Base-by-base conservation (phyloP, 2,329 filamentous ascomycete genomes). In the Paramyrothecium roridum region DNA sequence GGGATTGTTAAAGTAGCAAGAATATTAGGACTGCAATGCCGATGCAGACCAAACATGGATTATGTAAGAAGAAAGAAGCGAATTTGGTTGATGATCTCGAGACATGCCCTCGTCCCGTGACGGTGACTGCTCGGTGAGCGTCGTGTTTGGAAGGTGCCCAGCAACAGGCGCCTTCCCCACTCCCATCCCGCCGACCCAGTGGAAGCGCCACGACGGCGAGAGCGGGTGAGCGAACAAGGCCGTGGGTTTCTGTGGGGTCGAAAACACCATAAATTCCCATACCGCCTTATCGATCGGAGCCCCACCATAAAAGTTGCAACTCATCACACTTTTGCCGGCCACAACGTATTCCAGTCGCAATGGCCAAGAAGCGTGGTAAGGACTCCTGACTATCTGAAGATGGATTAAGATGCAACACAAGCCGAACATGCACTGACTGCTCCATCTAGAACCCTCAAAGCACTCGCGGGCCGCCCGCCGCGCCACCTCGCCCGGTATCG, bases 381-480 rank as follows among this genome's bases (percentile, higher is more conserved):
- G 16, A 26, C n/a, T 17, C 10, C 19, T 17, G 3, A 0, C 12
- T n/a, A 1, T 8, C 3, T 16, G 11, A 0, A 3, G n/a, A 17
- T 13, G 13, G 16, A 43, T 17, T 13, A 6, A 13, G n/a, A 8
- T 37, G 33, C 33, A 10, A 4, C n/a, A 19, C 37, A 16, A 43
- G 12, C 37, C 8, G 8, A 23, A 16, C 1, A 21, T 12, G 8
- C 6, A 13, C 59, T 67, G 48, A 65, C 59, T n/a, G 48, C 40
- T 23, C 8, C 19, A 20, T 16, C 19, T 66, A 89, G 86, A 76
- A 54, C 77, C 79, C 43, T 90, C 88, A 4, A 72, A 85, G 56
- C 88, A 87, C 75, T 93, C 90, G 53, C 87, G 90, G 61, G 88
- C 88, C 56, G 88, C 88, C 45, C 84, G 89, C 66, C 85, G 90